phyloP scores from a whole-genome alignment of 345 rosid genomes.

The Salix brachista region DNA sequence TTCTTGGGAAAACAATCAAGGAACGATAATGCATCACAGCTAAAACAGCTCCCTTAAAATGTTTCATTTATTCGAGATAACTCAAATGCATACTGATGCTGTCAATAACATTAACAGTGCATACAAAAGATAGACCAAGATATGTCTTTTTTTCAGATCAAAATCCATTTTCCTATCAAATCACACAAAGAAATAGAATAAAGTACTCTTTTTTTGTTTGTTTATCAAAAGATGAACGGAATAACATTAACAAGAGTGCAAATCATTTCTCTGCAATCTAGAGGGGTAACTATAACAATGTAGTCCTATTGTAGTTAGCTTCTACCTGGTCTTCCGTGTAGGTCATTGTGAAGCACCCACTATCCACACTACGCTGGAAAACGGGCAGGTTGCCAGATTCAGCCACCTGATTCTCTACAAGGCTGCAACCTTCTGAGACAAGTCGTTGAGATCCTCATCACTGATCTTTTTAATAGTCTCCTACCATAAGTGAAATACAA shows the following conservation, averaged over 20 bases:
- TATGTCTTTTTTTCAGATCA: not conserved
- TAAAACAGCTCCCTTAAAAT: not conserved
- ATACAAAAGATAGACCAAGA: not conserved
- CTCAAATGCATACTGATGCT: not conserved
- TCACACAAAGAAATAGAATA: not conserved
- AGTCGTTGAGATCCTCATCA: slow-evolving; percentile 44
- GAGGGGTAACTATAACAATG: not conserved
- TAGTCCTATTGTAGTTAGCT: not conserved
- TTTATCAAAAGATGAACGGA: not conserved
- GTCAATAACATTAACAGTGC: not conserved
- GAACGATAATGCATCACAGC: not conserved
- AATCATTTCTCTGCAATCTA: not conserved
- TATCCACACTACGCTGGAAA: not conserved
- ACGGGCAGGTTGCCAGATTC: not conserved
- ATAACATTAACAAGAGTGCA: not conserved
- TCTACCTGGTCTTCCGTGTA: not conserved
- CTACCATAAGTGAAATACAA: slow-evolving; percentile 22
- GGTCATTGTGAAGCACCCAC: not conserved
- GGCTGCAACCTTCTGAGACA: slow-evolving; percentile 52
- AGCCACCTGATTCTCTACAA: slow-evolving; percentile 19
- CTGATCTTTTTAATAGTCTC: slow-evolving; percentile 41
- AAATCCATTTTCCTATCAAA: not conserved
- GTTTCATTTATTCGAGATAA: not conserved
- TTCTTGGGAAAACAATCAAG: not conserved
- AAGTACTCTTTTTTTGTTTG: not conserved